Evolutionary conservation across 371 early-diverging fungal genomes (phyloP), one percentile per base, ranked within the genome.

Genomic region (Phascolomyces articulosus): DNA sequence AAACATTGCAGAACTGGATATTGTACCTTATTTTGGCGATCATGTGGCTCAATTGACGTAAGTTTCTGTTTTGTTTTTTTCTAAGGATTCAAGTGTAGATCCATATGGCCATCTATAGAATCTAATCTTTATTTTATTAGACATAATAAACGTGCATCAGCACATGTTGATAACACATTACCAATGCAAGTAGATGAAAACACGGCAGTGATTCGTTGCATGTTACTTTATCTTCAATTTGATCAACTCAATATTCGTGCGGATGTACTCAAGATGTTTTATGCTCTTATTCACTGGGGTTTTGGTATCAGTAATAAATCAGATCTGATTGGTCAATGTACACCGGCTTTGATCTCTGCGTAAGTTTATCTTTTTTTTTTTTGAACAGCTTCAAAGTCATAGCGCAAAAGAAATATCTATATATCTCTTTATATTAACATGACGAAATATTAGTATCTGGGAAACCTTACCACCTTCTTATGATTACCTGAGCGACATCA

Each of bases 361-460:
- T 82, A 77, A 64, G 78, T 72, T 13, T 13, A 15, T n/a, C 4
- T 44, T 15, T 53, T 10, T 20, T 55, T 44, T 13, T 44, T 16
- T n/a, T n/a, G 6, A 44, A 11, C n/a, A n/a, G n/a, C n/a, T n/a
- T n/a, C n/a, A n/a, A n/a, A n/a, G n/a, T n/a, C n/a, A n/a, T n/a
- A n/a, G n/a, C n/a, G n/a, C n/a, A n/a, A n/a, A n/a, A n/a, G n/a
- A n/a, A n/a, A n/a, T n/a, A n/a, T n/a, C n/a, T n/a, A n/a, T n/a
- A n/a, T n/a, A n/a, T n/a, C n/a, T n/a, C n/a, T n/a, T n/a, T n/a
- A n/a, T n/a, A n/a, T n/a, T n/a, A n/a, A n/a, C n/a, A n/a, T n/a
- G n/a, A n/a, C n/a, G n/a, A n/a, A n/a, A 44, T n/a, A 34, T 20
- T 71, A 84, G 82, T 1, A 64, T 85, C 23, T 85, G 85, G 85